phyloP scores from a whole-genome alignment of 2,329 filamentous ascomycete species.

The Diplocarpon rosae region DNA sequence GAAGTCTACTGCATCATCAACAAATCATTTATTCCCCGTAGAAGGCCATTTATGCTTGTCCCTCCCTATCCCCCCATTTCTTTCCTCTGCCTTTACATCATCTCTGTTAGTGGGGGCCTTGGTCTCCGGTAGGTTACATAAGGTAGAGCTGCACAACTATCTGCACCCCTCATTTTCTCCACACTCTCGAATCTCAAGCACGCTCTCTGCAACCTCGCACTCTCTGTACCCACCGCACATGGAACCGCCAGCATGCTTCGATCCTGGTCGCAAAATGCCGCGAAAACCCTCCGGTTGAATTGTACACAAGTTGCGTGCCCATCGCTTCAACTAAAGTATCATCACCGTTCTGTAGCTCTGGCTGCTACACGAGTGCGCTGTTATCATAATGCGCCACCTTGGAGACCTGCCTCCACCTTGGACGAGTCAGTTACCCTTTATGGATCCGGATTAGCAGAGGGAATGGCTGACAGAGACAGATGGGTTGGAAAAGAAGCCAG shows the following conservation, averaged over 20 bases:
- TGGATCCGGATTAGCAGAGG: neutral
- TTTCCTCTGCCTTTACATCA: too few species aligned
- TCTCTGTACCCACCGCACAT: slow-evolving; percentile 13
- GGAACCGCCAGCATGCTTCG: slow-evolving; percentile 28
- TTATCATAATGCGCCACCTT: slow-evolving; percentile 32
- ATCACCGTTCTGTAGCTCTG: neutral
- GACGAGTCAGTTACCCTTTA: slow-evolving; percentile 43
- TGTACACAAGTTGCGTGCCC: too few species aligned
- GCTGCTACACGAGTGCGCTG: slow-evolving; percentile 7
- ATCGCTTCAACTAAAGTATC: too few species aligned
- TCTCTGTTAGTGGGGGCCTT: too few species aligned
- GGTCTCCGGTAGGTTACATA: too few species aligned
- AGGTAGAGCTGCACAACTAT: neutral
- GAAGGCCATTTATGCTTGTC: too few species aligned
- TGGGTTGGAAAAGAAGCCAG: slow-evolving; percentile 89
- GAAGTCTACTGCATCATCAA: too few species aligned
- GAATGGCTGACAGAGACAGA: slow-evolving; percentile 35
- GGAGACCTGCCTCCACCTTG: slow-evolving; percentile 52
- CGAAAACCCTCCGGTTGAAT: slow-evolving; percentile 23
- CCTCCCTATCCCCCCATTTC: too few species aligned
- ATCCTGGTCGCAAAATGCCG: slow-evolving; percentile 25
- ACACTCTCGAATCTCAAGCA: neutral
- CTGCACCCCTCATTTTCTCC: slow-evolving; percentile 1
- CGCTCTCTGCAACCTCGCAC: neutral
- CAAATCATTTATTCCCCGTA: too few species aligned